Base-by-base conservation (phyloP, 371 early-diverging fungal species). In the Circinella umbellata region DNA sequence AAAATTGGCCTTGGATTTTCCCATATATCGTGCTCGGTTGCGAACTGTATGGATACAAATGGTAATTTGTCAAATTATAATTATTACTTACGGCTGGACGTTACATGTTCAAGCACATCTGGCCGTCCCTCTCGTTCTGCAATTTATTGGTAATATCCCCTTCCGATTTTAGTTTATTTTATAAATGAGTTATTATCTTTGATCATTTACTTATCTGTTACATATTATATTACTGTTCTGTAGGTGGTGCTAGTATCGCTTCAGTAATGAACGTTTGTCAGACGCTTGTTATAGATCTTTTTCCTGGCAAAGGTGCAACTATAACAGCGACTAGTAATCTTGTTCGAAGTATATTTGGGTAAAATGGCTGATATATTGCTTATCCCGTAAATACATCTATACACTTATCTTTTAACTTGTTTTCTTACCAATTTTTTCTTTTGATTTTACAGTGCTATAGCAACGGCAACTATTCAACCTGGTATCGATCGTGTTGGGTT, bases 261-360 rank as follows among this genome's bases (percentile, higher is more conserved):
- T 42, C 60, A 51, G 18, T 75, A 38, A 72, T 72, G 38, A 78
- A 69, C 49, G 66, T 69, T 9, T 73, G 73, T 9, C 78, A 78
- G 42, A 77, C 83, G 2, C 36, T 83, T 35, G 27, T 76, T 35
- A 63, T 83, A 0, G 83, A 83, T 34, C 48, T 83, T 15, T 80
- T 73, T 57, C 83, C 83, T 15, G 76, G 76, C 20, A 74, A 76
- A 69, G 69, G 79, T 20, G 83, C 83, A 7, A 74, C 82, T 6
- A 42, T 42, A 6, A 42, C 42, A 42, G 42, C 42, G 9, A 42
- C 6, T 9, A 42, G 42, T 11, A 42, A 42, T 42, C 11, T 42
- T 42, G 42, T 42, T 42, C 42, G 42, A 42, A 42, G 42, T 42
- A 9, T 42, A 11, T 42, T 42, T 11, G 42, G 42, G 42, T 42